Evolutionary conservation across 2,329 filamentous ascomycete genomes (phyloP), one percentile per base, ranked within the genome.

Genomic region (Drechslera avenae): DNA sequence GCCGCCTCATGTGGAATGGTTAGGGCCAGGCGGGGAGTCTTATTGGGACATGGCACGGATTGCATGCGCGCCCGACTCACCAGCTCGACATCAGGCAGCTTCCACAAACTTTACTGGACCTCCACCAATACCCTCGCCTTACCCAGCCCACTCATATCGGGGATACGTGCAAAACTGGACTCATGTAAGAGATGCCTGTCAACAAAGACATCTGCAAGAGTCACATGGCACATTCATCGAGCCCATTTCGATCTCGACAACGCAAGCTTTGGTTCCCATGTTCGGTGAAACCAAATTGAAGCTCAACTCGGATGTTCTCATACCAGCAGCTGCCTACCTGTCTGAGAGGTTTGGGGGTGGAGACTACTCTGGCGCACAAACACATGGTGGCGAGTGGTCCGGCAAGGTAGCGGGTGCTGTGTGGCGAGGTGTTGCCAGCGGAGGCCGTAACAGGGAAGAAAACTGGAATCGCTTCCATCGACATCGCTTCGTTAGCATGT

Each of bases 401-500:
- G 45, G 71, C 7, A 82, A 82, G 62, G 66, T 66, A 6, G 58
- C 73, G 37, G 63, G 61, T 3, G 54, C 76, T 13, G 66, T 79
- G 10, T 82, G 80, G 80, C 75, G 79, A 34, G 80, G 80, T 8
- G 69, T 67, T 5, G 78, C 78, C 5, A 75, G 73, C 3, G 79
- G 79, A 2, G 80, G 79, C 2, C 71, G 77, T 5, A 78, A 79
- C 57, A 72, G 64, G 17, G 63, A 65, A 19, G 69, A 79, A 21
- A 90, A 86, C 61, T 91, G 88, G 88, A 82, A 78, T 9, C 82
- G 84, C 0, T 91, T 90, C 64, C 88, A 91, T 57, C 83, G 88
- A 3, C 88, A 91, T 65, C 86, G 89, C 2, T 89, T 91, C 65
- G 81, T 90, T 2, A 79, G 84, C 37, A 88, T 91, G 85, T 81